Conservation (phyloP, 345 rosid genomes). For the Salix brachista region DNA sequence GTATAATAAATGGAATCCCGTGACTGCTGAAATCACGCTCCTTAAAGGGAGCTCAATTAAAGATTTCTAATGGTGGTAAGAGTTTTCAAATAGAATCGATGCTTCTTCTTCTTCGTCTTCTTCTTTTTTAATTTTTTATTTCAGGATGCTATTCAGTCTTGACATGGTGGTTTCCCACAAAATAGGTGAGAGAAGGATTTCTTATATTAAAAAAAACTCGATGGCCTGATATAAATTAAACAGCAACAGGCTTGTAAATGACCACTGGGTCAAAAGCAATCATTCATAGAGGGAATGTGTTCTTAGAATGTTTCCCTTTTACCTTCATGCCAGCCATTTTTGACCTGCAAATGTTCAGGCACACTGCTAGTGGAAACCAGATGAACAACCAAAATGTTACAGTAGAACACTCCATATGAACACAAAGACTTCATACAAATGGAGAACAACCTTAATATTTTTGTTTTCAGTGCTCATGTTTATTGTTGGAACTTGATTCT, state of each 20-base stretch:
- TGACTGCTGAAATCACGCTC: too few relatives aligned
- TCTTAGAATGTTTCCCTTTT: background rate
- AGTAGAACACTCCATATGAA: background rate
- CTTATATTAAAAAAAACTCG: too few relatives aligned
- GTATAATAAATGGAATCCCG: too few relatives aligned
- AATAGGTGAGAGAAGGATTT: too few relatives aligned
- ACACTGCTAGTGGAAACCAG: background rate
- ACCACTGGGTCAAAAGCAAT: background rate
- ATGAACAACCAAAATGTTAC: background rate
- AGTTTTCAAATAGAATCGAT: too few relatives aligned
- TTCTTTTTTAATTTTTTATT: too few relatives aligned
- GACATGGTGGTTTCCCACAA: too few relatives aligned
- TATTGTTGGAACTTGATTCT: background rate
- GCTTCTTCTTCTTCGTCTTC: too few relatives aligned
- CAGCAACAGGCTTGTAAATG: background rate
- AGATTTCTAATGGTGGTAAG: too few relatives aligned
- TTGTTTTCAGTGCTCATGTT: background rate
- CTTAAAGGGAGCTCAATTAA: too few relatives aligned
- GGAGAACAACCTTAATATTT: too few relatives aligned
- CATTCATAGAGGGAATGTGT: background rate
- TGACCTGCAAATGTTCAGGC: background rate
- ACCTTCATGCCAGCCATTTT: background rate
- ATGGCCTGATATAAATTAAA: background rate
- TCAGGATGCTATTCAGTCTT: too few relatives aligned
- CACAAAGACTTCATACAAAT: background rate